phyloP scores from a whole-genome alignment of 176 grass and related monocot genomes.

The Carex pumila region DNA sequence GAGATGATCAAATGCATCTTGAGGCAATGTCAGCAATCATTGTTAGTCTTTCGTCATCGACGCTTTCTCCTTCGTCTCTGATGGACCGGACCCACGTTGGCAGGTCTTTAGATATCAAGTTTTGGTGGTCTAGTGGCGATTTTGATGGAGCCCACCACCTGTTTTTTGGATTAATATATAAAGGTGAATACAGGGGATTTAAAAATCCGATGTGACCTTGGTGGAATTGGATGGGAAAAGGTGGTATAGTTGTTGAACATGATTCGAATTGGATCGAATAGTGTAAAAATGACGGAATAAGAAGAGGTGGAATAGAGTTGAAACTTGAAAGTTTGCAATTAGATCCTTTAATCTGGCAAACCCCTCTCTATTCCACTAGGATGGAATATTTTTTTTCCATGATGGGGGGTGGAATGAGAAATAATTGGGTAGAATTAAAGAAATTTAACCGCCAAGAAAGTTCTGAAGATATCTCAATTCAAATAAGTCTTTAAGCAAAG shows the following conservation, averaged over 20 bases:
- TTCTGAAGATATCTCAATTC: too few species aligned
- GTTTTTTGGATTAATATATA: too few species aligned
- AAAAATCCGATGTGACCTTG: too few species aligned
- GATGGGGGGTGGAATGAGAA: not conserved
- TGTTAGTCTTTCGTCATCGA: constrained; percentile 49
- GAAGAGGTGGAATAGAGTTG: too few species aligned
- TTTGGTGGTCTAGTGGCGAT: constrained; percentile 50
- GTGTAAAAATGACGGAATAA: too few species aligned
- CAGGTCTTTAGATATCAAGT: constrained; percentile 52
- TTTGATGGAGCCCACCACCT: constrained; percentile 5
- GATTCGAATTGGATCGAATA: too few species aligned
- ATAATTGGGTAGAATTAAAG: not conserved
- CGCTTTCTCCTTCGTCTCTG: constrained; percentile 53
- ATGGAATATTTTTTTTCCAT: not conserved
- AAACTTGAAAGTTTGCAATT: not conserved
- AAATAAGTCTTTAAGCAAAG: too few species aligned
- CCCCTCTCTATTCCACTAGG: not conserved
- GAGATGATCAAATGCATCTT: constrained; percentile 49
- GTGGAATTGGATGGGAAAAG: too few species aligned
- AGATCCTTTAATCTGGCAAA: not conserved
- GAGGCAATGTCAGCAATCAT: constrained; percentile 77
- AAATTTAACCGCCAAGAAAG: not conserved
- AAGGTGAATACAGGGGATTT: too few species aligned
- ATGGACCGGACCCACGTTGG: constrained; percentile 52
- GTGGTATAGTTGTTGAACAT: too few species aligned